These are phyloP conservation scores for Beta vulgaris DNA, from an alignment of 148 eudicot genomes.

Conservation along the genomic window DNA sequence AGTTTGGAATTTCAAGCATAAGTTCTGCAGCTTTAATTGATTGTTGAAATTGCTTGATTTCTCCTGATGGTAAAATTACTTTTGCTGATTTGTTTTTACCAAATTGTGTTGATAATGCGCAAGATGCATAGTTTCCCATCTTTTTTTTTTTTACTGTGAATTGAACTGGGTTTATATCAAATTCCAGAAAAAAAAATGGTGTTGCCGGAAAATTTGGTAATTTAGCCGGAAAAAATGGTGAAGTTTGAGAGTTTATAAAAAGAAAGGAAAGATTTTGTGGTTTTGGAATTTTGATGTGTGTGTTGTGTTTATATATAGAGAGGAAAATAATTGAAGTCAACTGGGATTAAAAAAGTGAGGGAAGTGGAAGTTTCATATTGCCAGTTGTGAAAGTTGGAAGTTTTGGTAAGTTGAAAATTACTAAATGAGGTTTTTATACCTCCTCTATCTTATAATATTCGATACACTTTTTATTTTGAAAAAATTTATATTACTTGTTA, in stretches of 20 bases:
- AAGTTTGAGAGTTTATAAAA: neutral
- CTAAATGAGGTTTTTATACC: too few relatives aligned
- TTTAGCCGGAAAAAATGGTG: too few relatives aligned
- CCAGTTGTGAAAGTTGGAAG: conserved; percentile 22
- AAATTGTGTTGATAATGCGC: conserved; percentile 39
- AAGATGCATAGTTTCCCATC: conserved; percentile 86
- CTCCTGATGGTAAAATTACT: conserved; percentile 70
- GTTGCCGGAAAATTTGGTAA: too few relatives aligned
- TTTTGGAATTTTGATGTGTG: neutral
- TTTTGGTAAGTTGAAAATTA: conserved; percentile 11
- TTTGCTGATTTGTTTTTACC: conserved; percentile 33
- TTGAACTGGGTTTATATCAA: too few relatives aligned
- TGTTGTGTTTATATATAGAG: conserved; percentile 1
- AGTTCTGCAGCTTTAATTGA: conserved; percentile 69
- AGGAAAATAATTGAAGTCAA: conserved; percentile 19
- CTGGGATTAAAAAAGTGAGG: neutral
- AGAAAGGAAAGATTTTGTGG: neutral
- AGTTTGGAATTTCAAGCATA: conserved; percentile 71
- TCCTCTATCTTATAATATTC: neutral
- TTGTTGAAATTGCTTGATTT: conserved; percentile 49
- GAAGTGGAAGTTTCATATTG: conserved; percentile 11
- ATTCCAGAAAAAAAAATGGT: neutral
- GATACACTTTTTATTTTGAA: neutral
- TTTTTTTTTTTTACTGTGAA: too few relatives aligned
- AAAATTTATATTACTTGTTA: too few relatives aligned